A percentile compares a stretch with the other conserved stretches of the same genome.
phyloP scores from a whole-genome alignment of 2,329 filamentous ascomycete species.

The Drechslerella stenobrocha region DNA sequence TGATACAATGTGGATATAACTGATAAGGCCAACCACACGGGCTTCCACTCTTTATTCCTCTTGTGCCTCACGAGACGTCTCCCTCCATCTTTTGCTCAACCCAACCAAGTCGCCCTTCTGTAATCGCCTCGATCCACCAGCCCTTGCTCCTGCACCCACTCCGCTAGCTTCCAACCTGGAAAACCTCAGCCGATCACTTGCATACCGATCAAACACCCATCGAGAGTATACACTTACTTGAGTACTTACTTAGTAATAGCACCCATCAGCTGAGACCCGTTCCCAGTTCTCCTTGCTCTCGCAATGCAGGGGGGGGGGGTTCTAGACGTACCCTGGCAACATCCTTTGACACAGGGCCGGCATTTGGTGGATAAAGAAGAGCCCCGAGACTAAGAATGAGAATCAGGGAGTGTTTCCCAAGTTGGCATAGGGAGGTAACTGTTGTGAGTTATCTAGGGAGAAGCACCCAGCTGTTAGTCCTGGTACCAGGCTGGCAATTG shows the following conservation, averaged over 20 bases:
- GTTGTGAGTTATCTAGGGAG: too few species aligned
- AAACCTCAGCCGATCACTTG: conserved; percentile 39
- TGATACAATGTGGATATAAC: not conserved
- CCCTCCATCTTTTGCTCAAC: too few species aligned
- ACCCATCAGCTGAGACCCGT: conserved; percentile 28
- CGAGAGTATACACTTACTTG: conserved; percentile 10
- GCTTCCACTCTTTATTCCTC: not conserved
- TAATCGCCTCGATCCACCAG: not conserved
- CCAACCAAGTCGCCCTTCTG: too few species aligned
- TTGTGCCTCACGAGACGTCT: not conserved
- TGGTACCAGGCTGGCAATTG: too few species aligned
- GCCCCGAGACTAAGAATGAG: too few species aligned
- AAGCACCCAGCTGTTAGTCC: too few species aligned
- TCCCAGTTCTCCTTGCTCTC: not conserved
- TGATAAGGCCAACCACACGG: not conserved
- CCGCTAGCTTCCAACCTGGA: conserved; percentile 24
- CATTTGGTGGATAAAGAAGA: too few species aligned
- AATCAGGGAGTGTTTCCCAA: too few species aligned
- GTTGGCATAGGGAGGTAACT: too few species aligned
- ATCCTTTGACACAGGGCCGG: not conserved
- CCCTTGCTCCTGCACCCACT: conserved; percentile 12
- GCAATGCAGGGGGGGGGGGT: conserved; percentile 14
- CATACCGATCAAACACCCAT: conserved; percentile 16
- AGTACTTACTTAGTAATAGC: not conserved
- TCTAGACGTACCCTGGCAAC: not conserved